Percentiles rank a stretch among this genome's conserved stretches.
phyloP scores from a whole-genome alignment of 805 yeast genomes.

The Kazachstania africana region DNA sequence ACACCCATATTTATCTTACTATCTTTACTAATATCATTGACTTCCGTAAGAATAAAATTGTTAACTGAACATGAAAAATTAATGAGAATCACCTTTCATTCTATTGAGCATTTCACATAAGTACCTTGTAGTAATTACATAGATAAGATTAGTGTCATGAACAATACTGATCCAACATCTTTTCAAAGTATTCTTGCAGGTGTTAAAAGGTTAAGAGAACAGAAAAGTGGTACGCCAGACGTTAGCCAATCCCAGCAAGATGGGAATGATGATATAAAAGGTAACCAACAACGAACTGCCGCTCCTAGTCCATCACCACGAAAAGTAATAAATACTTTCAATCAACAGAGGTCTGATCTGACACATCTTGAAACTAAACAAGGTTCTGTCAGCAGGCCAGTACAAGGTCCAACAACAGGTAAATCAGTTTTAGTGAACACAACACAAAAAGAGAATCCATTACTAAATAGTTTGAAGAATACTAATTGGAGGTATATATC shows the following conservation, averaged over 20 bases:
- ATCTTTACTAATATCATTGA: too few relatives aligned
- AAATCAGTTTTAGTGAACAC: constrained; percentile 44
- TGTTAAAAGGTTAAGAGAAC: constrained; percentile 47
- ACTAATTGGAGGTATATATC: constrained; percentile 41
- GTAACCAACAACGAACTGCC: background rate
- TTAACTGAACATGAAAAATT: too few relatives aligned
- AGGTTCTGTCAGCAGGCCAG: constrained; percentile 2
- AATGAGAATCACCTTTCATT: too few relatives aligned
- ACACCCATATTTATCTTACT: too few relatives aligned
- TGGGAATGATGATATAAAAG: background rate
- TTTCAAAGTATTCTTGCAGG: constrained; percentile 63
- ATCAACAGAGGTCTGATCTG: constrained; percentile 10
- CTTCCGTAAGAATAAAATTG: too few relatives aligned
- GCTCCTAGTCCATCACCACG: background rate
- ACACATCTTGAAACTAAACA: constrained; percentile 8
- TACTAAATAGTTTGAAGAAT: constrained; percentile 42
- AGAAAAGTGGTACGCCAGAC: constrained; percentile 13
- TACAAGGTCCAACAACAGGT: constrained; percentile 4
- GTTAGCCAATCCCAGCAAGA: constrained; percentile 1
- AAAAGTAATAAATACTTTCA: constrained; percentile 10
- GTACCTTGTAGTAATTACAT: too few relatives aligned
- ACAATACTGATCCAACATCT: constrained; percentile 42
- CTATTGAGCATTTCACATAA: too few relatives aligned
- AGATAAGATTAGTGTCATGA: too few relatives aligned
- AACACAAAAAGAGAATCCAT: constrained; percentile 64